Percentiles rank a stretch among this genome's conserved stretches.
Evolutionary conservation across 2,329 filamentous ascomycete species (phyloP).

Genomic region (Colletotrichum sp.): DNA sequence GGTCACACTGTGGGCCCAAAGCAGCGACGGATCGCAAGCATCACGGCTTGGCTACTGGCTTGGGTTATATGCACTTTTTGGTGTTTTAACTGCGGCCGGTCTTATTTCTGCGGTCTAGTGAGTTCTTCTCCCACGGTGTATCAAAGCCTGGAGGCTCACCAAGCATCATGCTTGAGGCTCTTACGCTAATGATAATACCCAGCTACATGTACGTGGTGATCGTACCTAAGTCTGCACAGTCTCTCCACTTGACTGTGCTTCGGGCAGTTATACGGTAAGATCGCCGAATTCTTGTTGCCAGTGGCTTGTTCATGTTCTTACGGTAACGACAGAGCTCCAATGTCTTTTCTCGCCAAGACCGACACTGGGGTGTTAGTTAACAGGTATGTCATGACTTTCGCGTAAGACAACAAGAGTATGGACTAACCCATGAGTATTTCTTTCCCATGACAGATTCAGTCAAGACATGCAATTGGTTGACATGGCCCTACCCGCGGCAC

Average conservation of each 20-base stretch:
- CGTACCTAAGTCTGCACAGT: constrained; percentile 1
- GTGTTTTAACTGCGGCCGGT: neutral
- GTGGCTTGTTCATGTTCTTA: constrained; percentile 1
- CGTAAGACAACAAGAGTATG: neutral
- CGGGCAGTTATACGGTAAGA: neutral
- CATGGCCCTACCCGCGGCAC: constrained; percentile 31
- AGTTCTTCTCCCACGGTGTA: neutral
- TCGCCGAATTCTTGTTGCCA: neutral
- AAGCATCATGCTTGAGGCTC: neutral
- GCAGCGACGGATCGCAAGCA: constrained; percentile 1
- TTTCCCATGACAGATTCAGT: constrained; percentile 38
- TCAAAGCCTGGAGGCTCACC: neutral
- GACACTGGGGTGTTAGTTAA: constrained; percentile 39
- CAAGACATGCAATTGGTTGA: constrained; percentile 44
- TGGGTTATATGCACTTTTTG: neutral
- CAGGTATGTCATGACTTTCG: constrained; percentile 15
- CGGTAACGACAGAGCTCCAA: constrained; percentile 1
- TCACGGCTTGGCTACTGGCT: constrained; percentile 1
- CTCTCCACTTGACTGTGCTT: constrained; percentile 3
- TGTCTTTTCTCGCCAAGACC: constrained; percentile 35
- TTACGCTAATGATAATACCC: neutral
- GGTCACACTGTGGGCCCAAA: constrained; percentile 1
- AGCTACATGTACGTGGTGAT: constrained; percentile 9
- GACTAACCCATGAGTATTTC: constrained; percentile 19
- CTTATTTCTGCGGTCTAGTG: constrained; percentile 5